Base-by-base conservation (phyloP, 306 rosid species). In the Fagus sylvatica region DNA sequence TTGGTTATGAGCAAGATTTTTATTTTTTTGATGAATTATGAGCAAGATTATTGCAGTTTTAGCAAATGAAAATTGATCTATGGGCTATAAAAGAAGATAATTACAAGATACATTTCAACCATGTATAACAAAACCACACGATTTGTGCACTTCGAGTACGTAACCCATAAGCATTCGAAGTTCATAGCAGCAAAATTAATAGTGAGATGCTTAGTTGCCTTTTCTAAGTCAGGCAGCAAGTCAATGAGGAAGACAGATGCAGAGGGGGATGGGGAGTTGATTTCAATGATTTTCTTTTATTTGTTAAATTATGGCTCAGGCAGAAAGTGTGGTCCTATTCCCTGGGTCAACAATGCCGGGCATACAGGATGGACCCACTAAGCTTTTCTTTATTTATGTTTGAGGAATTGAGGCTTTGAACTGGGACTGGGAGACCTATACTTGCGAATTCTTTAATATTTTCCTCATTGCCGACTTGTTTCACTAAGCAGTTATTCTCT, bases 281-380 rank as follows among this genome's bases (percentile, higher is more conserved):
- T 60, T 30, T 39, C 46, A 42, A 56, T 42, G 36, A 17, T 67
- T 83, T 70, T 56, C 22, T 1, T 51, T 22, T 66, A 28, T 64
- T 73, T 30, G 79, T 40, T n/a, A 22, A 64, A 12, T 11, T 10
- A 2, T 1, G 51, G 51, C 51, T 46, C 13, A 17, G 51, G 2
- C 3, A 5, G 28, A 17, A 51, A 46, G 13, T 17, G 74, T 22
- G 57, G 40, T 1, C 13, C 6, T 6, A 55, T 72, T 72, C 54
- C 11, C 16, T 17, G 73, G 72, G 88, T 88, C 88, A 82, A 83
- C 64, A 77, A 82, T 75, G 88, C 82, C 69, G 79, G 80, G 78
- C 64, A 78, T 54, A 16, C 8, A 48, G 13, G 1, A 40, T 42
- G 80, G 69, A 19, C 68, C 88, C 69, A 61, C 81, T 10, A 43